Percentiles rank a stretch among this genome's conserved stretches.
phyloP scores from a whole-genome alignment of 2,329 filamentous ascomycete species.

The Stromatinia cepivora region DNA sequence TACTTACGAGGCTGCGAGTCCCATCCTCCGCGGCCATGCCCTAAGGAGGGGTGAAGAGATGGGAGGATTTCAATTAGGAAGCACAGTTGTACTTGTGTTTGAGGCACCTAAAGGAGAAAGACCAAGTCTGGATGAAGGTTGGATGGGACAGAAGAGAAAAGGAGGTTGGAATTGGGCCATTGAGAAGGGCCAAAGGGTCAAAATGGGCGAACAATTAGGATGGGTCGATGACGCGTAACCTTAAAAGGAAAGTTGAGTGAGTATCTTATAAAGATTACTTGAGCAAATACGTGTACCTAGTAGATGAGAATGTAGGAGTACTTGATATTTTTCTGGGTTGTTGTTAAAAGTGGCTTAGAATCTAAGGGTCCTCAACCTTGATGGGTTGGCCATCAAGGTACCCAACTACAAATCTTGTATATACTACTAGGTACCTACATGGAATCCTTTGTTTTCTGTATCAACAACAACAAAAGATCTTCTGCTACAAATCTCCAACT shows the following conservation, averaged over 20 bases:
- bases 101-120: conserved; percentile 74
- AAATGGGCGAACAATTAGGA: conserved; percentile 85
- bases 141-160: conserved; percentile 53
- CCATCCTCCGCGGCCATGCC: conserved; percentile 78
- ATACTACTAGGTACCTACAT: neutral
- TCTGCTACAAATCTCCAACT: neutral
- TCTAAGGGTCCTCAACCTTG: conserved; percentile 7
- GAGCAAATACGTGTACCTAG: neutral
- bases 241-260: neutral
- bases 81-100: conserved; percentile 93
- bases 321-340: neutral
- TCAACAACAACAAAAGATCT: neutral
- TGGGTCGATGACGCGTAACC: conserved; percentile 58
- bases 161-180: conserved; percentile 84
- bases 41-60: conserved; percentile 90
- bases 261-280: neutral
- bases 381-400: conserved; percentile 27
- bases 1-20: conserved; percentile 76
- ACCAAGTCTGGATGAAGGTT: conserved; percentile 60
- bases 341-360: neutral
- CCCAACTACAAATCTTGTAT: conserved; percentile 1
- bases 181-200: conserved; percentile 82
- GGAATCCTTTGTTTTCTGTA: conserved; percentile 2
- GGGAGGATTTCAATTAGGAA: conserved; percentile 95
- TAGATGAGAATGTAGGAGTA: neutral